These are phyloP conservation scores for Globisporangium takayamanum DNA, from an alignment of 352 stramenopile species.

Conservation along the genomic window DNA sequence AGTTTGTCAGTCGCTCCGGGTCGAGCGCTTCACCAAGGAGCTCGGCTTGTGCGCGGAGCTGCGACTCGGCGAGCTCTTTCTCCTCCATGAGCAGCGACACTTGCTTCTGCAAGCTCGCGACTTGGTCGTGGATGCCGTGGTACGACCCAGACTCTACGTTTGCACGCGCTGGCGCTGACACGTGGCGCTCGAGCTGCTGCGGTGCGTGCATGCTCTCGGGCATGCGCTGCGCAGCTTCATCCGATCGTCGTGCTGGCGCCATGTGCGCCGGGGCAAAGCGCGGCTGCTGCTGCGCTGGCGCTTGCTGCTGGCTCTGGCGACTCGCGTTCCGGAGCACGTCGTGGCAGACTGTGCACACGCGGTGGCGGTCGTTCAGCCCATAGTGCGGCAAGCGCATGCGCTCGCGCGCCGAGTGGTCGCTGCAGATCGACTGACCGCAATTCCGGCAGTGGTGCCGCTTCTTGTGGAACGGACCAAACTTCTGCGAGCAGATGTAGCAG, in stretches of 20 bases:
- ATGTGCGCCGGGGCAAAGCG: slow-evolving; percentile 7
- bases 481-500: slow-evolving; percentile 81
- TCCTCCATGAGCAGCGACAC: slow-evolving; percentile 81
- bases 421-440: slow-evolving; percentile 81
- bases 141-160: slow-evolving; percentile 22
- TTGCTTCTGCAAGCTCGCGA: slow-evolving; percentile 80
- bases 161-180: slow-evolving; percentile 57
- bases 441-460: slow-evolving; percentile 87
- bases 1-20: slow-evolving; percentile 33
- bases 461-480: slow-evolving; percentile 66
- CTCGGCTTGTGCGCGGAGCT: slow-evolving; percentile 64
- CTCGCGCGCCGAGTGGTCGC: slow-evolving; percentile 77
- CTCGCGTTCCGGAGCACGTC: slow-evolving; percentile 58
- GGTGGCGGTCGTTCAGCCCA: slow-evolving; percentile 67
- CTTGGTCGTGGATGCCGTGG: slow-evolving; percentile 67
- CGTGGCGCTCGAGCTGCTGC: slow-evolving; percentile 58
- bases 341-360: slow-evolving; percentile 79
- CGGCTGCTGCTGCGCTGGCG: slow-evolving; percentile 16
- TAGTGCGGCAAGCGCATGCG: slow-evolving; percentile 80
- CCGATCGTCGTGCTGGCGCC: slow-evolving; percentile 34
- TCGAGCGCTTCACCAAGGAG: slow-evolving; percentile 38
- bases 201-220: slow-evolving; percentile 3
- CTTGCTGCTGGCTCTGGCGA: slow-evolving; percentile 20
- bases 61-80: slow-evolving; percentile 73
- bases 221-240: slow-evolving; percentile 28